phyloP scores from a whole-genome alignment of 2,329 filamentous ascomycete genomes.

The Xylaria sp. region DNA sequence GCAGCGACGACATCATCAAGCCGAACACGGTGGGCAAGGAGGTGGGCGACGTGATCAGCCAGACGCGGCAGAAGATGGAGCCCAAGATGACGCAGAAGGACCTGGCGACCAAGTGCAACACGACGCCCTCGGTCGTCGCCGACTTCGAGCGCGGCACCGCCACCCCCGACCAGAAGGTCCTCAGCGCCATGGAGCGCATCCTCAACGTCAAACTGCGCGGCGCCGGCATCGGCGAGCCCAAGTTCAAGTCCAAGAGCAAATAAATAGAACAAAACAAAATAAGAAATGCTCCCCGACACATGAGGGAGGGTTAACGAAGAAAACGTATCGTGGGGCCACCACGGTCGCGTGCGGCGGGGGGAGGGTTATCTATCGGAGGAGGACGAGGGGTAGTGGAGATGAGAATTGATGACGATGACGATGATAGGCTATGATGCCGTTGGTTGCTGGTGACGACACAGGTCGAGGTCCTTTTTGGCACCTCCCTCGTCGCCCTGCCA shows the following conservation, averaged over 20 bases:
- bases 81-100: slow-evolving; percentile 97
- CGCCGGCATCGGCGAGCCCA: slow-evolving; percentile 80
- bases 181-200: slow-evolving; percentile 76
- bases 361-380: too few species aligned
- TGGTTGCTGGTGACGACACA: not conserved
- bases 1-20: slow-evolving; percentile 95
- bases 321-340: too few species aligned
- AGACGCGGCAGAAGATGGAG: slow-evolving; percentile 77
- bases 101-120: slow-evolving; percentile 86
- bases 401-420: not conserved
- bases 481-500: not conserved
- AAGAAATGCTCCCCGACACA: not conserved
- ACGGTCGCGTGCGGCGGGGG: not conserved
- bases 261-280: slow-evolving; percentile 8
- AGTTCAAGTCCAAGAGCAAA: slow-evolving; percentile 76
- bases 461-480: not conserved
- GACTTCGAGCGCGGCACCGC: slow-evolving; percentile 84
- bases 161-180: slow-evolving; percentile 80
- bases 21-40: slow-evolving; percentile 84
- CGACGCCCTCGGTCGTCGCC: slow-evolving; percentile 75
- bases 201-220: slow-evolving; percentile 89
- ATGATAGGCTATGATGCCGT: not conserved
- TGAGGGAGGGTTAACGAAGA: too few species aligned
- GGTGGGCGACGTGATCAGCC: slow-evolving; percentile 81
- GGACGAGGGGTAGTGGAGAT: not conserved